Conservation (phyloP, 768 basidiomycete genomes). For the Suillus plorans region DNA sequence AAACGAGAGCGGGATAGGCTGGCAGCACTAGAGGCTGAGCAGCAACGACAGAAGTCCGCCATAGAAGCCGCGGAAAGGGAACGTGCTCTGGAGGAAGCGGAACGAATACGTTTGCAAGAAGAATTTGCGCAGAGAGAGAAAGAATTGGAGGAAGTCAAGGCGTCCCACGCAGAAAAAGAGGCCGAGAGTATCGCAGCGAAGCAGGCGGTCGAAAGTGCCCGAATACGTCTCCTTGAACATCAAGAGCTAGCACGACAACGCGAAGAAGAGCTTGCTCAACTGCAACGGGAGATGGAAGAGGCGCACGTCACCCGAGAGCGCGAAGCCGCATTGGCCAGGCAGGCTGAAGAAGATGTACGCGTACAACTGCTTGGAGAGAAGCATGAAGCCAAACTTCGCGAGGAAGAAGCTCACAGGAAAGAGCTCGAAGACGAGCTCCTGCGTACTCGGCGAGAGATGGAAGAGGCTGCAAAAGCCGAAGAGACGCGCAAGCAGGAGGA, state of each 20-base stretch:
- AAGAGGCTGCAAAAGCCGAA: constrained; percentile 16
- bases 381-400: constrained; percentile 25
- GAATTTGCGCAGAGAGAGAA: constrained; percentile 27
- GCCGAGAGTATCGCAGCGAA: constrained; percentile 22
- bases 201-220: constrained; percentile 27
- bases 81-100: constrained; percentile 26
- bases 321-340: constrained; percentile 17
- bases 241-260: constrained; percentile 20
- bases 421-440: constrained; percentile 27
- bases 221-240: constrained; percentile 22
- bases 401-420: constrained; percentile 28
- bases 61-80: constrained; percentile 26
- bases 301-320: constrained; percentile 25
- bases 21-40: constrained; percentile 28
- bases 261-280: constrained; percentile 29
- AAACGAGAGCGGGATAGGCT: constrained; percentile 29
- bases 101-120: constrained; percentile 26
- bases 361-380: constrained; percentile 26
- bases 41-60: constrained; percentile 24
- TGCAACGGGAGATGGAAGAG: constrained; percentile 24
- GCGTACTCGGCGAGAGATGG: constrained; percentile 21
- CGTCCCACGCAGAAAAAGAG: constrained; percentile 26
- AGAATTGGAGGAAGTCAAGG: constrained; percentile 24
- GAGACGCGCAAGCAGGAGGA: constrained; percentile 21
- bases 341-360: constrained; percentile 24